Percentiles rank a stretch among this genome's conserved stretches.
phyloP scores from a whole-genome alignment of 768 basidiomycete genomes.

The Xerocomus brunneocitrinus region DNA sequence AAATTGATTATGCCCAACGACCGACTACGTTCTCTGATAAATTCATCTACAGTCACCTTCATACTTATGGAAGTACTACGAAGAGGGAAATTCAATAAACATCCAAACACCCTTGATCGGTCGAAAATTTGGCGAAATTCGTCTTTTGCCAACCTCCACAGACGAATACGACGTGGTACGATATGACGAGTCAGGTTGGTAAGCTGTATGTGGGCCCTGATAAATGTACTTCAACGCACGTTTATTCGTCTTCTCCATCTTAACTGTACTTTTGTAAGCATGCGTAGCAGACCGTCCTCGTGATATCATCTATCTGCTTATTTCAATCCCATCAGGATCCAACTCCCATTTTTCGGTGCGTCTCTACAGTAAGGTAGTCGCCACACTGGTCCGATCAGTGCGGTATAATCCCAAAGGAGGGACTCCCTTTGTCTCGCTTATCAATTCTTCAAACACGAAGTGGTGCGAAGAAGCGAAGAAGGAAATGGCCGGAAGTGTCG shows the following conservation, averaged over 20 bases:
- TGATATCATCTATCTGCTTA: conserved; percentile 2
- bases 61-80: conserved; percentile 63
- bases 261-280: conserved; percentile 4
- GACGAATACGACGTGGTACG: conserved; percentile 32
- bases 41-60: conserved; percentile 44
- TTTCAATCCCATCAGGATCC: not conserved
- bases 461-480: not conserved
- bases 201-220: not conserved
- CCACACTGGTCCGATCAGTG: not conserved
- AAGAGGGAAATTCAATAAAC: conserved; percentile 51
- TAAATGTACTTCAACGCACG: not conserved
- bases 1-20: not conserved
- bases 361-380: not conserved
- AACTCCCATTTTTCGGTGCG: not conserved
- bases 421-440: conserved; percentile 20
- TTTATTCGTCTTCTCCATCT: conserved; percentile 1
- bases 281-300: not conserved
- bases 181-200: conserved; percentile 15
- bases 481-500: not conserved
- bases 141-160: conserved; percentile 26
- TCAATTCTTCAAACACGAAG: not conserved
- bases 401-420: conserved; percentile 9
- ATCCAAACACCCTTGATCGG: conserved; percentile 44
- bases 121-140: conserved; percentile 42
- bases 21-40: conserved; percentile 11